Evolutionary conservation across 1,139 yeast species (phyloP).

Genomic region (Suhomyces terraborum): DNA sequence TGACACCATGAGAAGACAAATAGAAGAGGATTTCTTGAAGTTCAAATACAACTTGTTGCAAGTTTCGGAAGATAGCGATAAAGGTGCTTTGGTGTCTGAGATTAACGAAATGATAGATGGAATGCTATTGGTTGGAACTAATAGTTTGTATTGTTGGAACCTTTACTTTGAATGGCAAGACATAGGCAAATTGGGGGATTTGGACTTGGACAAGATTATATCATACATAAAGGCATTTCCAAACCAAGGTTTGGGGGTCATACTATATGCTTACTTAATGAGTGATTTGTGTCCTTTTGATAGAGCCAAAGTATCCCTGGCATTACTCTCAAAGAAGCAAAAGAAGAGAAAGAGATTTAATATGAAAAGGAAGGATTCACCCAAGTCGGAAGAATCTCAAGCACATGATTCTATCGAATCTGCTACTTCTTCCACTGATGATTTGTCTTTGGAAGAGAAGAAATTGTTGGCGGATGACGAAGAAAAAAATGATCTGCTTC

Average conservation of each 20-base stretch:
- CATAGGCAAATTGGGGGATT: slow-evolving; percentile 44
- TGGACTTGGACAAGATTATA: slow-evolving; percentile 50
- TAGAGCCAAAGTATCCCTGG: slow-evolving; percentile 23
- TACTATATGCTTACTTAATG: slow-evolving; percentile 58
- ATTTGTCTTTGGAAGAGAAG: slow-evolving; percentile 11
- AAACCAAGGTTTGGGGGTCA: slow-evolving; percentile 61
- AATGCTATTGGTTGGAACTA: slow-evolving; percentile 67
- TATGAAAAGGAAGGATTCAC: not conserved
- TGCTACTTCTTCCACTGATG: not conserved
- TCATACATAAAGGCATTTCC: slow-evolving; percentile 61
- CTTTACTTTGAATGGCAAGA: slow-evolving; percentile 79
- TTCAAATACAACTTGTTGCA: slow-evolving; percentile 57
- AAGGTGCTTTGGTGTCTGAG: slow-evolving; percentile 34
- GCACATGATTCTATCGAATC: not conserved
- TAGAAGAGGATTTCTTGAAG: slow-evolving; percentile 61
- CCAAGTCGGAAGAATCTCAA: not conserved
- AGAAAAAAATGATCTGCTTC: slow-evolving; percentile 24
- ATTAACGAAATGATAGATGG: slow-evolving; percentile 66
- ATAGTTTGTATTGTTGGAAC: slow-evolving; percentile 70
- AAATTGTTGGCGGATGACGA: slow-evolving; percentile 15
- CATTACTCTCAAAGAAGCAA: slow-evolving; percentile 7
- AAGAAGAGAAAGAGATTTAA: not conserved
- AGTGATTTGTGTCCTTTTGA: slow-evolving; percentile 71
- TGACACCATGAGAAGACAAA: slow-evolving; percentile 57
- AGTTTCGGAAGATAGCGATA: slow-evolving; percentile 39